These are phyloP conservation scores for Panellus pusillus DNA, from an alignment of 768 basidiomycete species.

Conservation along the genomic window DNA sequence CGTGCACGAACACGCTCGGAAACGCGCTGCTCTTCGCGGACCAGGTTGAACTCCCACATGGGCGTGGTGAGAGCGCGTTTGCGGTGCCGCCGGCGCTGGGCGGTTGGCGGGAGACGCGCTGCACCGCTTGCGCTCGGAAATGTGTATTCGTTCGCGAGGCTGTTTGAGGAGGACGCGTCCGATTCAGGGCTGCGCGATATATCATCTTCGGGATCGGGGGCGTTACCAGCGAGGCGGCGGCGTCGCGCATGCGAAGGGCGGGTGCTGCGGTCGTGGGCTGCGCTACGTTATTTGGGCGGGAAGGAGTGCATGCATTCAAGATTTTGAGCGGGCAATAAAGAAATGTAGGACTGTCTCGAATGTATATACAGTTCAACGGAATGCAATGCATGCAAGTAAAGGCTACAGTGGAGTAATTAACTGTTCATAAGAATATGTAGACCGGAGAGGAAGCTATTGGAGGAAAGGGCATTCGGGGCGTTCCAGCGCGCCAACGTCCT, in stretches of 20 bases:
- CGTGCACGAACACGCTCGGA: slow-evolving; percentile 81
- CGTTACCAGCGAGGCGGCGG: slow-evolving; percentile 61
- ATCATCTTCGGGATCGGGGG: slow-evolving; percentile 81
- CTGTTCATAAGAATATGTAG: slow-evolving; percentile 12
- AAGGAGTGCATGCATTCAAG: slow-evolving; percentile 56
- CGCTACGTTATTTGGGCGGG: slow-evolving; percentile 52
- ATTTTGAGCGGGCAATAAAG: slow-evolving; percentile 27
- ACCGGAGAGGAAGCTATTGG: neutral
- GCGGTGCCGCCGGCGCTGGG: slow-evolving; percentile 68
- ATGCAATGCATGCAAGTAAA: neutral
- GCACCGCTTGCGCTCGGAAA: slow-evolving; percentile 80
- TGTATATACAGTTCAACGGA: neutral
- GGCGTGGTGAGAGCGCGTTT: slow-evolving; percentile 30
- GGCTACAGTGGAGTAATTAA: slow-evolving; percentile 13
- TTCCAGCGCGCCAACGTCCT: neutral
- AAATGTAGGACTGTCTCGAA: slow-evolving; percentile 1
- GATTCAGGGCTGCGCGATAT: slow-evolving; percentile 45
- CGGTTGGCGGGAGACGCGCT: slow-evolving; percentile 77
- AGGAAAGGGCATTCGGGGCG: neutral
- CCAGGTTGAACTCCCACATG: slow-evolving; percentile 35
- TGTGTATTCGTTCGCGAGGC: slow-evolving; percentile 57
- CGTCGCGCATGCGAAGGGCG: slow-evolving; percentile 66
- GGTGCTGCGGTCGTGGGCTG: slow-evolving; percentile 73
- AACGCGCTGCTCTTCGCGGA: slow-evolving; percentile 63
- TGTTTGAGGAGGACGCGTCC: slow-evolving; percentile 44